A percentile compares a stretch with the other conserved stretches of the same genome.
These are phyloP conservation scores for Prototheca wickerhamii DNA, from an alignment of 163 green algal genomes.

Conservation along the genomic window DNA sequence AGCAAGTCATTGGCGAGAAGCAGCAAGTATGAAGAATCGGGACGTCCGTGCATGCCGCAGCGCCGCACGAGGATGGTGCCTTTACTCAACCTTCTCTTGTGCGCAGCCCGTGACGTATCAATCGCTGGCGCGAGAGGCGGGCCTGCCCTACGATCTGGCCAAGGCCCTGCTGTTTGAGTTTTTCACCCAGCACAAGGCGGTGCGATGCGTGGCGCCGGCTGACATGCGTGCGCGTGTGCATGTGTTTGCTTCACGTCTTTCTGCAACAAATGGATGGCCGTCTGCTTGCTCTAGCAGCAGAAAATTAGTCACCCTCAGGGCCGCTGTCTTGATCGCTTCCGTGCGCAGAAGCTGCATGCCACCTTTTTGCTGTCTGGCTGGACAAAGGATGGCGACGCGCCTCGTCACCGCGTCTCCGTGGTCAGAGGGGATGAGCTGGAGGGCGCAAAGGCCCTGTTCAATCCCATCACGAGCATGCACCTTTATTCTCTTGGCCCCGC, in stretches of 20 bases:
- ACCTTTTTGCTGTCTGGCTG: constrained; percentile 52
- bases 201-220: too few species aligned
- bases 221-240: too few species aligned
- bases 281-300: too few species aligned
- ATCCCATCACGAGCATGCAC: constrained; percentile 36
- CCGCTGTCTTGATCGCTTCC: not conserved
- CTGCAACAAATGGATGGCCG: too few species aligned
- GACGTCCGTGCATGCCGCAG: too few species aligned
- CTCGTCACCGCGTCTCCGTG: constrained; percentile 40
- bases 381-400: constrained; percentile 13
- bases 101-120: constrained; percentile 54
- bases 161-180: constrained; percentile 57
- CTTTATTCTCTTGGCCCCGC: constrained; percentile 22
- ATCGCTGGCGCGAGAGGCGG: constrained; percentile 46
- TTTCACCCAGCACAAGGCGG: constrained; percentile 31
- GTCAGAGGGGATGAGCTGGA: constrained; percentile 34
- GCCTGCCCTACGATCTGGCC: constrained; percentile 41
- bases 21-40: too few species aligned
- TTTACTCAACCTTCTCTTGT: not conserved
- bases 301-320: too few species aligned
- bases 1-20: too few species aligned
- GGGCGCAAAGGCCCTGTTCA: constrained; percentile 13
- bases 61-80: too few species aligned
- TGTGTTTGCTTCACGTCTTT: not conserved
- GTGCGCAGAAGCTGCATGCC: constrained; percentile 30